A percentile compares a stretch with the other conserved stretches of the same genome.
Evolutionary conservation across 1,139 yeast species (phyloP).

Genomic region (Dujonia santamariae): DNA sequence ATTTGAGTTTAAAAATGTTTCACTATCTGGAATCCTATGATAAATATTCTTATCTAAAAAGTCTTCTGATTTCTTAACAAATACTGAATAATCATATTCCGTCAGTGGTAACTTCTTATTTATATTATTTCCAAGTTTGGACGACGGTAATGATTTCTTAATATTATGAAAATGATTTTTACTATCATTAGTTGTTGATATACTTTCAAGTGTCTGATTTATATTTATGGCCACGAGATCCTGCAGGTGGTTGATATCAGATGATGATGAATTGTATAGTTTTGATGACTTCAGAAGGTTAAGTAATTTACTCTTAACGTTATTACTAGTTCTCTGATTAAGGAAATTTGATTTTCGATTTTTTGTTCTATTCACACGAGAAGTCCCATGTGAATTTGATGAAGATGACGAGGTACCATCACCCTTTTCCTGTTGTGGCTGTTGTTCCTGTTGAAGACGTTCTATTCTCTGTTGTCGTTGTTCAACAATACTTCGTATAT

Average conservation of each 20-base stretch:
- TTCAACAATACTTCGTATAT: slow-evolving; percentile 23
- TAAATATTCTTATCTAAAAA: no score
- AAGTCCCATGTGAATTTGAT: neutral
- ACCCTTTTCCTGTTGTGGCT: slow-evolving; percentile 10
- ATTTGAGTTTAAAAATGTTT: no score
- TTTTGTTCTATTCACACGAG: slow-evolving; percentile 1
- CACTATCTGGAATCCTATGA: no score
- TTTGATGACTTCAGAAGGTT: slow-evolving; percentile 27
- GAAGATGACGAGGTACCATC: no score
- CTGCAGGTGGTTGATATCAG: slow-evolving; percentile 1
- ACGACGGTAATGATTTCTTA: no score
- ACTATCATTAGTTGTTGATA: neutral
- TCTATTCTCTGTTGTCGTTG: slow-evolving; percentile 17
- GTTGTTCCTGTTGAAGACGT: slow-evolving; percentile 12
- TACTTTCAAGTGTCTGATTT: slow-evolving; percentile 7
- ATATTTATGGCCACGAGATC: slow-evolving; percentile 3
- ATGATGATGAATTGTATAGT: neutral
- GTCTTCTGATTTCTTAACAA: slow-evolving; percentile 1
- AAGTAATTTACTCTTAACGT: slow-evolving; percentile 26
- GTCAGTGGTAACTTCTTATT: no score
- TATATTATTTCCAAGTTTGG: no score
- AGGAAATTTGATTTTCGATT: neutral
- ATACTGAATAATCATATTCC: slow-evolving; percentile 4
- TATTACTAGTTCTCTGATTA: slow-evolving; percentile 6
- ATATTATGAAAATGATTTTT: no score